Conservation (phyloP, 1,139 yeast genomes). For the Sugiyamaella neomexicana region DNA sequence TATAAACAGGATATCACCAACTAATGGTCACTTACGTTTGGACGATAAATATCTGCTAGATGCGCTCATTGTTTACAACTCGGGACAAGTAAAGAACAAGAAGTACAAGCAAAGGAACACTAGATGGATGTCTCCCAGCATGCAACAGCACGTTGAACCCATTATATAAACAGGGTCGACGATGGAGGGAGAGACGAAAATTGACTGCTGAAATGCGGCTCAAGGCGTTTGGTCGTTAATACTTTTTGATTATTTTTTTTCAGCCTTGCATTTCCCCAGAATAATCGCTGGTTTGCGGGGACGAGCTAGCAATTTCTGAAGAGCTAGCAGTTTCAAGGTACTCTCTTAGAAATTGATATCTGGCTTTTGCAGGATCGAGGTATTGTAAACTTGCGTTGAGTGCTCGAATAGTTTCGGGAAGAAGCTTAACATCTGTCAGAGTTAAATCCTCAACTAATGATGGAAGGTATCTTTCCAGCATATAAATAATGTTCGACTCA, state of each 20-base stretch:
- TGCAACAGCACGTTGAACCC: no score
- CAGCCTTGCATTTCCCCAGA: constrained; percentile 5
- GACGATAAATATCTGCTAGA: constrained; percentile 15
- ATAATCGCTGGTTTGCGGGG: background rate
- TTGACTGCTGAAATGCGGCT: background rate
- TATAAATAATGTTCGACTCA: constrained; percentile 28
- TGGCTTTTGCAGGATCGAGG: constrained; percentile 30
- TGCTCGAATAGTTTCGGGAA: constrained; percentile 7
- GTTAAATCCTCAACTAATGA: constrained; percentile 17
- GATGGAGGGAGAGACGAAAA: background rate
- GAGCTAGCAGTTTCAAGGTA: background rate
- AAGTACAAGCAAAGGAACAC: no score
- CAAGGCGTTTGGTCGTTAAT: background rate
- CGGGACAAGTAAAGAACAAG: background rate
- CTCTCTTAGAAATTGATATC: constrained; percentile 21
- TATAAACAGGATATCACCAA: constrained; percentile 3
- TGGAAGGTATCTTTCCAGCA: constrained; percentile 34
- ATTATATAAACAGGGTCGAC: no score
- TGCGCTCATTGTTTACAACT: constrained; percentile 11
- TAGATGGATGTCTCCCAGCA: background rate
- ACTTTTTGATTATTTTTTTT: no score
- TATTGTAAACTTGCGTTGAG: constrained; percentile 25
- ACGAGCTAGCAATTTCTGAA: background rate
- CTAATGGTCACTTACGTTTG: constrained; percentile 23
- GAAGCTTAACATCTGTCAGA: background rate